Base-by-base conservation (phyloP, 2,329 filamentous ascomycete genomes). In the Amauroascus niger region DNA sequence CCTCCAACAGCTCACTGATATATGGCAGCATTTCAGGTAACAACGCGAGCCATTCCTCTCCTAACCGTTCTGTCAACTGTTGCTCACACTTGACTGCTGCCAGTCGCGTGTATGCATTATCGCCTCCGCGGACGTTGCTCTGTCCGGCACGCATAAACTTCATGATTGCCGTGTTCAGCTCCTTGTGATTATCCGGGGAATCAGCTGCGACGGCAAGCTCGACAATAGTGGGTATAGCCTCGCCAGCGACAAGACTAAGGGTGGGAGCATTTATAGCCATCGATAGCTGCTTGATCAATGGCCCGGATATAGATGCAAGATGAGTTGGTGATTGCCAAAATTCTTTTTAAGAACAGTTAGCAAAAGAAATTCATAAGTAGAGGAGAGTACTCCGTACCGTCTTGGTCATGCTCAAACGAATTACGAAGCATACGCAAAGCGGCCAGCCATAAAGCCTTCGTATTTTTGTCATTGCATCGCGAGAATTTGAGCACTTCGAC, bases 291-390 rank as follows among this genome's bases (percentile, higher is more conserved):
- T 77, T 73, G 57, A 88, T 77, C 28, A 97, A 76, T 2, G 85
- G 81, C 0, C 77, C 75, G 13, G 82, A 80, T 37, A 96, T 82
- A 26, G 80, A 80, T 54, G 77, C 76, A 65, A 96, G 95, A 71
- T 96, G 90, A 0, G 86, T 79, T 0, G 93, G 91, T 0, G 87
- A 82, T 76, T 95, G 89, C 90, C 90, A 97, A 74, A 95, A 97
- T 69, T 89, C 78, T 71, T 40, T 24, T 18, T 26, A 47, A 32
- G 18, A 54, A 30, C 9, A 13, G 32, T 35, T 24, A 48, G 3
- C 22, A 7, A 18, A 37, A 32, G 11, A 58, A 33, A 24, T 54
- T 18, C 55, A 53, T 56, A 37, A 16, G 8, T 6, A 9, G 18
- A 35, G 14, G 28, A n/a, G 22, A 28, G 39, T 13, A 3, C 26